A percentile compares a stretch with the other conserved stretches of the same genome.
phyloP scores from a whole-genome alignment of 345 rosid species.

The Ricinus communis region DNA sequence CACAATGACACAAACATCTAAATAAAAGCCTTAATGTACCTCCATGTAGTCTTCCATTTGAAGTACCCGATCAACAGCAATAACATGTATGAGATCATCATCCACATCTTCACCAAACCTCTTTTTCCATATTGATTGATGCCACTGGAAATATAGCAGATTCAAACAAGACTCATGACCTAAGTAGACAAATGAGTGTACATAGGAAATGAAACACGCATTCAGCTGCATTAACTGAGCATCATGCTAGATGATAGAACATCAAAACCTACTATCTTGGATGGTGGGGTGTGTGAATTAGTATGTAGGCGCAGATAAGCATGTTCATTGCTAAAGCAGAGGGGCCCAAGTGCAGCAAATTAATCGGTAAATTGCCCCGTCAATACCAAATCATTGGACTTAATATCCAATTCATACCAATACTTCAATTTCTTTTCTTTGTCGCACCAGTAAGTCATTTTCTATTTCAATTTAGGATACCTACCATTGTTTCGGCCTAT shows the following conservation, averaged over 20 bases:
- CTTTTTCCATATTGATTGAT: slow-evolving; percentile 68
- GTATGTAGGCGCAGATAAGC: no score
- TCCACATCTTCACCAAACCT: slow-evolving; percentile 69
- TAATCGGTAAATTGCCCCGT: background rate
- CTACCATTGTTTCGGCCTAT: no score
- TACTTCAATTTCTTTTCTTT: no score
- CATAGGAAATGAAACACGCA: background rate
- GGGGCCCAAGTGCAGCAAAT: background rate
- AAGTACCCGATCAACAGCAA: slow-evolving; percentile 71
- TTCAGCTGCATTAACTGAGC: slow-evolving; percentile 5
- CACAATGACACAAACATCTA: background rate
- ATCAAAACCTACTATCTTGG: background rate
- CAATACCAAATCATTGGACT: no score
- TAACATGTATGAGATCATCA: slow-evolving; percentile 50
- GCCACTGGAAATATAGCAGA: slow-evolving; percentile 40
- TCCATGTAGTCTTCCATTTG: slow-evolving; percentile 88
- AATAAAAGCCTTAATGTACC: slow-evolving; percentile 37
- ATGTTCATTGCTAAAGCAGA: no score
- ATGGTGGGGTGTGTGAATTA: no score
- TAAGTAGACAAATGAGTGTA: background rate
- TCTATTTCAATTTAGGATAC: no score
- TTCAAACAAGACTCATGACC: background rate
- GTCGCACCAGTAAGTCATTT: no score
- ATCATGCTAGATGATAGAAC: background rate
- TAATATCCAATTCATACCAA: no score